These are phyloP conservation scores for Fraxinus baroniana DNA, from an alignment of 305 asterid species.

Conservation along the genomic window DNA sequence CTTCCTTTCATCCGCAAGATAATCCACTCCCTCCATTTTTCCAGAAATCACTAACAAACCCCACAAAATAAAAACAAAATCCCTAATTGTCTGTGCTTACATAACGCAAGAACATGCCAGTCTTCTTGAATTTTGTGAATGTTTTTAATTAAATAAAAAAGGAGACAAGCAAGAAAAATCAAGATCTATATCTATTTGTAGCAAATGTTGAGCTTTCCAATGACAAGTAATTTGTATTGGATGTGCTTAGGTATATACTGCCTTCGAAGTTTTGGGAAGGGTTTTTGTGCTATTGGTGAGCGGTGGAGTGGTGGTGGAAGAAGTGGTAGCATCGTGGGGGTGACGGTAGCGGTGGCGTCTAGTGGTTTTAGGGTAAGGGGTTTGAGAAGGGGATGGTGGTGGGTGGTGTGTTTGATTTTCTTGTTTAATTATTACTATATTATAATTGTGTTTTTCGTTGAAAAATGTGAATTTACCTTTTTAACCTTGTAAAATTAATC, in stretches of 20 bases:
- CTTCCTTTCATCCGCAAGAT: constrained; percentile 79
- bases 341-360: no score
- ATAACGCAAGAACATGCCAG: neutral
- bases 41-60: neutral
- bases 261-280: neutral
- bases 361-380: no score
- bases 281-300: no score
- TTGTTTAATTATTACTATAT: no score
- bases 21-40: constrained; percentile 58
- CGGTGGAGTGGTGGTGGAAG: no score
- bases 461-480: no score
- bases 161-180: neutral
- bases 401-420: no score
- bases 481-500: no score
- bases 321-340: no score
- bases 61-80: neutral
- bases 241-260: neutral
- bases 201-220: neutral
- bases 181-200: neutral
- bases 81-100: neutral
- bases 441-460: no score
- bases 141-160: neutral
- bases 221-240: neutral
- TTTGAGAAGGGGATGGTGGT: no score
- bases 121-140: neutral